Base-by-base conservation (phyloP, 2,329 filamentous ascomycete species). In the Curvularia lunata region DNA sequence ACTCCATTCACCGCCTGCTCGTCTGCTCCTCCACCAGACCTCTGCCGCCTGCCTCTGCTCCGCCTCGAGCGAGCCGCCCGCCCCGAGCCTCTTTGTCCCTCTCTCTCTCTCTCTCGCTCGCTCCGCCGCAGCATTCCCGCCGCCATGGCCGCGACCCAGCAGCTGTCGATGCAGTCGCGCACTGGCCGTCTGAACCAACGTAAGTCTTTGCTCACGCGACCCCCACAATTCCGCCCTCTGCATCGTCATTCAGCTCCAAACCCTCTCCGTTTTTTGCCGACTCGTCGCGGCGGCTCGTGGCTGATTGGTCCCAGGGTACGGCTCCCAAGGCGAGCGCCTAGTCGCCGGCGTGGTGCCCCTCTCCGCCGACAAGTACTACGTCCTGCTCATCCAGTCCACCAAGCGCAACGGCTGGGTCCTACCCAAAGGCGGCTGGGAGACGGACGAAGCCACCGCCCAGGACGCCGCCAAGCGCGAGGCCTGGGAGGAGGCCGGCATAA, bases 361-460 rank as follows among this genome's bases (percentile, higher is more conserved):
- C 65, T 95, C 91, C 54, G 79, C 85, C 70, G 93, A 97, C 81
- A 94, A 91, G 77, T 88, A 88, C 70, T 89, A 91, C 77, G 94
- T 99, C 61, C 85, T 99, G 68, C 84, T 99, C 68, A 97, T 98
- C 70, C 92, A 97, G 81, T 97, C 92, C 53, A 94, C 91, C 51
- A 87, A 91, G 64, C 89, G 92, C 70, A 91, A 91, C 77, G 91
- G 91, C 70, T 99, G 95, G 95, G 95, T 99, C 42, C 84, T 99
- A 58, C 95, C 95, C 59, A 99, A 99, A 78, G 95, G 95, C 74
- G 95, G 95, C 59, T 99, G 95, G 93, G 95, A 99, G 78, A 89
- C 88, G 32, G 95, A 99, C 78, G 95, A 99, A 80, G 86, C 88
- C 61, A 95, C 91, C 63, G 87, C 90, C 61, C 86, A 94, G 75